Base-by-base conservation (phyloP, 495 filamentous ascomycete genomes). In the Sporormia fimetaria region DNA sequence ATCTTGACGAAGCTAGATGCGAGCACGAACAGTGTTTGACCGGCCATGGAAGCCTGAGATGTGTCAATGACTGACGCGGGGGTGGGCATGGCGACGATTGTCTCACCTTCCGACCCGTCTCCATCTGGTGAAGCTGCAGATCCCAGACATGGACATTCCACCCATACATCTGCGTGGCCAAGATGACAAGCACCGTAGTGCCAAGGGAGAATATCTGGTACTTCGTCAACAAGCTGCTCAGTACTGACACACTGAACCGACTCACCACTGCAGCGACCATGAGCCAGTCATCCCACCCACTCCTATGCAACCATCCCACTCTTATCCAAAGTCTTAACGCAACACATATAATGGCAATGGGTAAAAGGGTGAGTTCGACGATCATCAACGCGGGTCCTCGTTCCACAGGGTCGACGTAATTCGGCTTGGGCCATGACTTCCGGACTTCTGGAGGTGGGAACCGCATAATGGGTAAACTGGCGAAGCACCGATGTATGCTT, bases 101-200 rank as follows among this genome's bases (percentile, higher is more conserved):
- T 15, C 39, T 23, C 16, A 57, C 55, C 48, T 55, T 51, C 31
- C 55, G 37, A 6, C 40, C 49, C 8, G 53, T 39, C 32, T 46
- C 35, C 28, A 42, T 18, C 21, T 43, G 36, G 4, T 36, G 6
- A 5, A 48, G 32, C 16, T 15, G 40, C 15, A 45, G 17, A 28
- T 57, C 55, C 51, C 52, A 57, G 4, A 52, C 52, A 33, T 57
- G 55, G 10, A 44, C 33, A 23, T 55, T 46, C 42, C 57, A 57
- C 18, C 52, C 51, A 25, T 57, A 57, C 37, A 37, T 9, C 24
- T 47, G 34, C 2, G 50, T 47, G 14, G 39, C 42, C 40, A 54
- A 30, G 25, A 54, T 50, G 20, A 54, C 51, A 4, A 49, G 9
- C 9, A 26, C 46, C 14, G 51, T 54, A 28, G 46, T 50, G 27